Evolutionary conservation across 2,329 filamentous ascomycete genomes (phyloP).

Genomic region (Juglanconis oblonga): DNA sequence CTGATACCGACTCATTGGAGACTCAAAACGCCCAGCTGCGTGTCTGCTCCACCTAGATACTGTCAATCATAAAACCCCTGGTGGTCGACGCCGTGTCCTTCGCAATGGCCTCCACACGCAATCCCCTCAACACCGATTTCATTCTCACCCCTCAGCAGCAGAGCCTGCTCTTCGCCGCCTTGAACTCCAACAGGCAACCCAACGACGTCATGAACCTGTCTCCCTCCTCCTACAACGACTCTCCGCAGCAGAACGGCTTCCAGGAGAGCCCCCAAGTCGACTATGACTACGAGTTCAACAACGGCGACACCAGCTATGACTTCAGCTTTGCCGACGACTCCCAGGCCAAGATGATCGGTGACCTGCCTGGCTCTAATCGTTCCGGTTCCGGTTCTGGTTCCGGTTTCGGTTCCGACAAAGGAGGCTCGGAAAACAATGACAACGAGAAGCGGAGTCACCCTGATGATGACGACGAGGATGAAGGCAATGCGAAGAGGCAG

Average conservation of each 20-base stretch:
- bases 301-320: constrained; percentile 71
- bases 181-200: constrained; percentile 65
- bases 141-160: constrained; percentile 75
- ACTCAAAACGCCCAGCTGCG: not conserved
- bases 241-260: constrained; percentile 48
- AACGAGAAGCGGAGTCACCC: constrained; percentile 73
- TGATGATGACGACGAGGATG: constrained; percentile 63
- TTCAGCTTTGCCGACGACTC: constrained; percentile 60
- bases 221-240: constrained; percentile 47
- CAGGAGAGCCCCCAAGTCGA: constrained; percentile 80
- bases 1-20: not conserved
- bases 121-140: constrained; percentile 51
- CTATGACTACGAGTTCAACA: constrained; percentile 70
- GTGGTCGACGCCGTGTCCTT: constrained; percentile 17
- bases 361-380: constrained; percentile 55
- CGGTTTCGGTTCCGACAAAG: constrained; percentile 29
- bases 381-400: constrained; percentile 26
- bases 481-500: constrained; percentile 63
- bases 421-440: constrained; percentile 60
- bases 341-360: constrained; percentile 70
- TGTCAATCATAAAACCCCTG: not conserved
- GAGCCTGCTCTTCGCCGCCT: constrained; percentile 70
- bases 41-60: not conserved
- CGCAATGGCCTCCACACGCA: constrained; percentile 50
- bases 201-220: constrained; percentile 42